Percentiles rank a stretch among this genome's conserved stretches.
Conservation (phyloP, 225 moss, liverwort and hornwort species). For the Climacium dendroides region DNA sequence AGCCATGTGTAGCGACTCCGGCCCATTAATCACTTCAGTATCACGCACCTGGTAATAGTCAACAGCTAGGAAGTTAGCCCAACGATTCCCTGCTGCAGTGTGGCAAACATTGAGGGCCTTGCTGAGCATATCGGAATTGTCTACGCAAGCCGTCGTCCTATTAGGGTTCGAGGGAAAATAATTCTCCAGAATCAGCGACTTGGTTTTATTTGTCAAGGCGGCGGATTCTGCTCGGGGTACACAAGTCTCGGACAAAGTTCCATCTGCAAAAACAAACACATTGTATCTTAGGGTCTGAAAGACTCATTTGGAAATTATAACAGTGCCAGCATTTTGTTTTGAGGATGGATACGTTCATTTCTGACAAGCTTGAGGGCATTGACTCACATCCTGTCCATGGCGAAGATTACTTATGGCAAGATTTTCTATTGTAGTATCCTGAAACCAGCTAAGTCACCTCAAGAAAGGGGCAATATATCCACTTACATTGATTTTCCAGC, state of each 20-base stretch:
- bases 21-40: background rate
- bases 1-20: background rate
- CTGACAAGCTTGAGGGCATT: background rate
- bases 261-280: slow-evolving; percentile 30
- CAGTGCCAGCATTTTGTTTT: background rate
- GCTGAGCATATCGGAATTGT: slow-evolving; percentile 44
- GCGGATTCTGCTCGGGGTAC: slow-evolving; percentile 51
- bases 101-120: slow-evolving; percentile 58
- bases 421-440: background rate
- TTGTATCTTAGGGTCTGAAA: background rate
- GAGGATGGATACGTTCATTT: background rate
- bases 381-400: background rate
- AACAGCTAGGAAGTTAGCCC: slow-evolving; percentile 85
- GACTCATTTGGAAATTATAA: background rate
- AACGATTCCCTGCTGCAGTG: slow-evolving; percentile 64
- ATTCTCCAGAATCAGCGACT: slow-evolving; percentile 69
- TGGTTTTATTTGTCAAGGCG: slow-evolving; percentile 36
- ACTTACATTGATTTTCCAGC: slow-evolving; percentile 49
- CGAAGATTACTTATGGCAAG: background rate
- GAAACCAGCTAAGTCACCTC: background rate
- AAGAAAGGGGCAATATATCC: background rate
- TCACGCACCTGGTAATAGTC: slow-evolving; percentile 69
- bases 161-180: slow-evolving; percentile 59
- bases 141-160: slow-evolving; percentile 31
- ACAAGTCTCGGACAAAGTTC: slow-evolving; percentile 38